Evolutionary conservation across 2,329 filamentous ascomycete genomes (phyloP), one percentile per base, ranked within the genome.

Genomic region (Calycina marina): DNA sequence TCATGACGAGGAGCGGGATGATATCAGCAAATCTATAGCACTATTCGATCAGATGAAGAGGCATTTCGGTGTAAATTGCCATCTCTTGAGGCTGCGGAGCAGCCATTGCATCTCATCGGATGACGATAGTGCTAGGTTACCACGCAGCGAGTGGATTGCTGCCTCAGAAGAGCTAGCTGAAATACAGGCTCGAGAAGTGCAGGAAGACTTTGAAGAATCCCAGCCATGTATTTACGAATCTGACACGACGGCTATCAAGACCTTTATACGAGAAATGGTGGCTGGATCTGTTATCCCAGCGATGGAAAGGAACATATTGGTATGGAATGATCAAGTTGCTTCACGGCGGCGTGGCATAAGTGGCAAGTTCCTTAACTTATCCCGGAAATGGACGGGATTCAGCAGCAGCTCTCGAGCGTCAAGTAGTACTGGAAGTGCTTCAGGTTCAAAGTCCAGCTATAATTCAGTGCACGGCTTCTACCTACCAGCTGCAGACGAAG

Each of bases 41-140:
- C 63, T 96, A 16, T 98, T 93, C 55, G 90, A 98, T 46, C 84
- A 94, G 55, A 98, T 98, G 92, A 98, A 96, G 58, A 75, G 90
- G n/a, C 84, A 94, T 57, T 83, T 98, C 42, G 90, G 90, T 2
- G 62, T 96, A 29, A 86, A 98, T 56, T 98, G 90, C 52, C 90
- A 98, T 56, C 65, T 98, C 8, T 63, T 98, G 18, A 67, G 92
- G 41, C 61, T 98, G 31, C 72, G 88, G 45, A 92, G 83, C 48
- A 79, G 74, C 22, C 80, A 85, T 51, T 88, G 84, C 54, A 77
- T 83, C 20, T 74, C 86, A 40, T 86, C 84, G 1, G 90, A 96
- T 53, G 86, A 94, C 52, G 88, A 96, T 50, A 88, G 82, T 48
- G 72, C 84, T 46, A 72, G 75, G 32, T 64, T 94, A 14, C 83